A percentile compares a stretch with the other conserved stretches of the same genome.
These are phyloP conservation scores for Effrenium voratum DNA, from an alignment of 73 alveolate genomes.

Conservation along the genomic window DNA sequence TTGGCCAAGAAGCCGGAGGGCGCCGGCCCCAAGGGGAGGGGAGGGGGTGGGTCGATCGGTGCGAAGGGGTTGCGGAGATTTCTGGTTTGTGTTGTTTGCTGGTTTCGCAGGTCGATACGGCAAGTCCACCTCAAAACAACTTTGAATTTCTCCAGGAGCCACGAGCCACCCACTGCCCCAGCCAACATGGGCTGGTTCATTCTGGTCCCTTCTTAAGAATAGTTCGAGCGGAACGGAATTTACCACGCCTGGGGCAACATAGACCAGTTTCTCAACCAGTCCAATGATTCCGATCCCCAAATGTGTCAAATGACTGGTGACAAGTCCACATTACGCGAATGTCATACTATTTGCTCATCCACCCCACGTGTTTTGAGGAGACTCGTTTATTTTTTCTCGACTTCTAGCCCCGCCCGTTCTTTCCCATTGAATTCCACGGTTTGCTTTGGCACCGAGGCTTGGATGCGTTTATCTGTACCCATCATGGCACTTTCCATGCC, in stretches of 20 bases:
- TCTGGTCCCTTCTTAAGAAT: not conserved
- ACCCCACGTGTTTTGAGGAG: not conserved
- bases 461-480: slow-evolving; percentile 64
- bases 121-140: not conserved
- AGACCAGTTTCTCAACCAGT: not conserved
- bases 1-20: slow-evolving; percentile 66
- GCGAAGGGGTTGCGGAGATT: not conserved
- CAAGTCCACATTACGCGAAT: not conserved
- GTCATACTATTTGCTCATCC: not conserved
- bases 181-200: not conserved
- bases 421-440: not conserved
- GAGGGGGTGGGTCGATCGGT: not conserved
- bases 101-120: not conserved
- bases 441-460: not conserved
- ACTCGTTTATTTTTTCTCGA: not conserved
- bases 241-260: not conserved
- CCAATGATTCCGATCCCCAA: not conserved
- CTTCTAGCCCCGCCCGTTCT: not conserved
- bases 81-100: not conserved
- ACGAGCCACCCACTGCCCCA: not conserved
- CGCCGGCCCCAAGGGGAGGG: not conserved
- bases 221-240: not conserved
- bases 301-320: no score
- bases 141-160: no score
- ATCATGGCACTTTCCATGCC: slow-evolving; percentile 76